Base-by-base conservation (phyloP, 2,329 filamentous ascomycete species). In the Plenodomus biglobosus region DNA sequence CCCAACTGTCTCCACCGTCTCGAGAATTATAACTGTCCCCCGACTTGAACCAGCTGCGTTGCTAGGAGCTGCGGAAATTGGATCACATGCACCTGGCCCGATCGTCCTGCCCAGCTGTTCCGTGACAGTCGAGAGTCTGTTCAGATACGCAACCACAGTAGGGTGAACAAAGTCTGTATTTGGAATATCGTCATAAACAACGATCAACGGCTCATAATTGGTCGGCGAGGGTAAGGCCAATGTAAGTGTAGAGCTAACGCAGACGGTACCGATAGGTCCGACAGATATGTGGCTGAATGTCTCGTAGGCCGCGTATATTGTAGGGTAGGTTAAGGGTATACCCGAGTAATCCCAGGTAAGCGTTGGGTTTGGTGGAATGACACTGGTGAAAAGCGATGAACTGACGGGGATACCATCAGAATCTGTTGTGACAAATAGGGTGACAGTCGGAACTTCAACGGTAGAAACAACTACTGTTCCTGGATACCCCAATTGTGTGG, bases 61-160 rank as follows among this genome's bases (percentile, higher is more conserved):
- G 1, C 21, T 32, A 0, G 49, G 48, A 13, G 40, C 24, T 2
- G 60, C 59, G n/a, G 56, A 50, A 3, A 69, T 46, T 1, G 68
- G 69, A 42, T 72, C 69, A 40, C 69, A 72, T 8, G 69, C 69
- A 2, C 42, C 43, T n/a, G 48, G 3, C 8, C 59, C 62, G 38
- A 71, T 70, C 0, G 58, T 20, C 2, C 46, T 20, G 3, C 64
- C 66, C 7, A 72, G 61, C 36, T 72, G 69, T 18, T 53, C 52
- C 2, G 53, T 38, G 1, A 72, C 62, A 0, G 65, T 69, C 1
- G 64, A 55, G 1, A 66, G 48, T 3, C 44, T 49, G 16, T 72
- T 70, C 3, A 72, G 54, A 40, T 70, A 71, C 1, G 34, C 24
- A 1, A 71, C 61, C 1, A 72, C 59, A 3, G 50, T 53, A 6